A percentile compares a stretch with the other conserved stretches of the same genome.
These are phyloP conservation scores for Nyctanthes arbortristis DNA, from an alignment of 257 asterid species.

Conservation along the genomic window DNA sequence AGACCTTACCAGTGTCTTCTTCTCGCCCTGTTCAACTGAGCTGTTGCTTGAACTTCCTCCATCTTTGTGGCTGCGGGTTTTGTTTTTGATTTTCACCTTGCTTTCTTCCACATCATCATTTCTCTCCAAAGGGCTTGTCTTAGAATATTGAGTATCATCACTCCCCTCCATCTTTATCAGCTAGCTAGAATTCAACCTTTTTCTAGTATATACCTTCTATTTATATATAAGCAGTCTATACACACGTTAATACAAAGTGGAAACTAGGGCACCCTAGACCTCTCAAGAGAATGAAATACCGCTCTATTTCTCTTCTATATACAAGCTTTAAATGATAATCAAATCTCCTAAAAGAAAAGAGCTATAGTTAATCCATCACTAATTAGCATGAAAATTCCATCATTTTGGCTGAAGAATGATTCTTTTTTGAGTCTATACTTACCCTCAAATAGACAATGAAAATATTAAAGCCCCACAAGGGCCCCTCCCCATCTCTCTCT, in stretches of 20 bases:
- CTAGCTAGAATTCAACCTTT: background rate
- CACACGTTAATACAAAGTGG: constrained; percentile 6
- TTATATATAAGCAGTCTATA: constrained; percentile 26
- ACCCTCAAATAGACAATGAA: constrained; percentile 36
- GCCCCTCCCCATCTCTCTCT: too few species aligned
- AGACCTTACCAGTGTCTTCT: constrained; percentile 66
- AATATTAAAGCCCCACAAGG: constrained; percentile 75
- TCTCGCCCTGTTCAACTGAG: constrained; percentile 63
- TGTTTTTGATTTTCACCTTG: constrained; percentile 25
- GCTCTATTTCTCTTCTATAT: background rate
- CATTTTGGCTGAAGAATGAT: constrained; percentile 25
- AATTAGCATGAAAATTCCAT: constrained; percentile 23
- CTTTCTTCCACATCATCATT: constrained; percentile 45
- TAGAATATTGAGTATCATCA: constrained; percentile 42
- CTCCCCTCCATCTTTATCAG: constrained; percentile 38
- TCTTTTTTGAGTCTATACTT: constrained; percentile 20
- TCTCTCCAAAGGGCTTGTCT: constrained; percentile 35
- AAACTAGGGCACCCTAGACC: constrained; percentile 31
- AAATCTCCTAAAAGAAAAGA: constrained; percentile 12
- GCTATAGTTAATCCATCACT: background rate
- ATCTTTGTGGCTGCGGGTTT: constrained; percentile 36
- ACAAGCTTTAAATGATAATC: constrained; percentile 1
- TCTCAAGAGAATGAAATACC: constrained; percentile 22
- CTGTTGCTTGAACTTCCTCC: constrained; percentile 85
- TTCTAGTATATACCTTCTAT: background rate